A percentile compares a stretch with the other conserved stretches of the same genome.
Conservation (phyloP, 768 basidiomycete species). For the Dendrothele bispora region DNA sequence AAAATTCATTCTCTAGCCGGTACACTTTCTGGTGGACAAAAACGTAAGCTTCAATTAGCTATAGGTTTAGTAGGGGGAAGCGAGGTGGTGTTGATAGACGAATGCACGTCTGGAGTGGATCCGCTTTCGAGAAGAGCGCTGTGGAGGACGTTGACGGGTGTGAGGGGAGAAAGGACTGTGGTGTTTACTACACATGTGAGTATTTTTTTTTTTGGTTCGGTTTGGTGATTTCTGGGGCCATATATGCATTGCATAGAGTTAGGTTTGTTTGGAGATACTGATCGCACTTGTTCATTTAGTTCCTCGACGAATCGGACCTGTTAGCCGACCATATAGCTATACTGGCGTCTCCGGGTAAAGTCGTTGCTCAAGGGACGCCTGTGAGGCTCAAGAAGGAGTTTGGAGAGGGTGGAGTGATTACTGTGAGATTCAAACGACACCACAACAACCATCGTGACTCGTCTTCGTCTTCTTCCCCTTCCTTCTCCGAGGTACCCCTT, state of each 20-base stretch:
- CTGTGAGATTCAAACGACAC: slow-evolving; percentile 51
- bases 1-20: slow-evolving; percentile 68
- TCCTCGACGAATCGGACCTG: slow-evolving; percentile 79
- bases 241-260: too few relatives aligned
- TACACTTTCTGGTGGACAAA: slow-evolving; percentile 78
- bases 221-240: background rate
- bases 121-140: slow-evolving; percentile 76
- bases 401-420: slow-evolving; percentile 71
- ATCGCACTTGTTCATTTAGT: too few relatives aligned
- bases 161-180: slow-evolving; percentile 65
- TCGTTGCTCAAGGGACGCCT: slow-evolving; percentile 73
- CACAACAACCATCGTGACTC: too few relatives aligned
- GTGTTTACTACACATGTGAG: slow-evolving; percentile 79
- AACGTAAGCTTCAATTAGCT: slow-evolving; percentile 81
- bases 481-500: slow-evolving; percentile 20
- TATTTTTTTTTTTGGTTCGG: background rate
- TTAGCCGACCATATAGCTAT: slow-evolving; percentile 77
- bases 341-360: slow-evolving; percentile 70
- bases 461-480: too few relatives aligned
- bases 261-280: too few relatives aligned
- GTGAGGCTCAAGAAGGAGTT: slow-evolving; percentile 70
- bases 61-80: slow-evolving; percentile 79
- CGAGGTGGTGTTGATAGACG: slow-evolving; percentile 43
- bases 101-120: slow-evolving; percentile 80
- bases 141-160: slow-evolving; percentile 72